phyloP scores from a whole-genome alignment of 2,329 filamentous ascomycete species.

The Escovopsis sp. region DNA sequence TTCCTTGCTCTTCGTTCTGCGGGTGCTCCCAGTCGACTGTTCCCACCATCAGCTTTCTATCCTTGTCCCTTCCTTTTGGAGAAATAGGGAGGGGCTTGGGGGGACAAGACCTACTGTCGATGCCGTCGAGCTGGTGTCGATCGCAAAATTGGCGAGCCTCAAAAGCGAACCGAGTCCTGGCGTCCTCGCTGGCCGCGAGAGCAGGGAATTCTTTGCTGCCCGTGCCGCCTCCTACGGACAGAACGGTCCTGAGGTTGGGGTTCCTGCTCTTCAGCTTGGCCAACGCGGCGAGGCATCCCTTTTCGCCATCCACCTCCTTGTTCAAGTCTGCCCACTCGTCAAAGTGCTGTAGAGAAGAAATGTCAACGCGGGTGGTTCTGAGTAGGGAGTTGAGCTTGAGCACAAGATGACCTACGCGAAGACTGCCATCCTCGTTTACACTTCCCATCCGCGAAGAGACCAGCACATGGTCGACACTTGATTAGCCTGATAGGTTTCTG shows the following conservation, averaged over 20 bases:
- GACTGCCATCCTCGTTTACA: constrained; percentile 17
- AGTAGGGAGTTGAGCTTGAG: too few relatives aligned
- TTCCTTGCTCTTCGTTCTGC: constrained; percentile 32
- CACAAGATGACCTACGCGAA: constrained; percentile 23
- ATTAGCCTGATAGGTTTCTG: too few relatives aligned
- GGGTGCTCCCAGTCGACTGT: constrained; percentile 58
- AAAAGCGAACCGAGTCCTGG: constrained; percentile 38
- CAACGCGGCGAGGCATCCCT: constrained; percentile 46
- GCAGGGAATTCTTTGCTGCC: constrained; percentile 46
- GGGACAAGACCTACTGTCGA: constrained; percentile 45
- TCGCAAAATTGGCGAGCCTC: constrained; percentile 39
- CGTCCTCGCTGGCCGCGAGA: constrained; percentile 32
- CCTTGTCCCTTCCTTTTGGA: background rate
- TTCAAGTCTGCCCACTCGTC: constrained; percentile 49
- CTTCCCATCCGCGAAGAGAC: constrained; percentile 8
- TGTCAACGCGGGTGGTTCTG: background rate
- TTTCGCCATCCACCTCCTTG: constrained; percentile 42
- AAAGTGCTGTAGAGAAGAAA: constrained; percentile 18
- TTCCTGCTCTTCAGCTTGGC: constrained; percentile 40
- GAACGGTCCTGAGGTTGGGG: constrained; percentile 39
- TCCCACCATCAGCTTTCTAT: background rate
- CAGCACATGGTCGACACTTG: too few relatives aligned
- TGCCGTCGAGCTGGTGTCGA: constrained; percentile 42
- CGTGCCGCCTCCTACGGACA: constrained; percentile 50
- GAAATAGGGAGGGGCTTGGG: too few relatives aligned